Evolutionary conservation across 257 asterid genomes (phyloP), one percentile per base, ranked within the genome.

Genomic region (Lantana camara): DNA sequence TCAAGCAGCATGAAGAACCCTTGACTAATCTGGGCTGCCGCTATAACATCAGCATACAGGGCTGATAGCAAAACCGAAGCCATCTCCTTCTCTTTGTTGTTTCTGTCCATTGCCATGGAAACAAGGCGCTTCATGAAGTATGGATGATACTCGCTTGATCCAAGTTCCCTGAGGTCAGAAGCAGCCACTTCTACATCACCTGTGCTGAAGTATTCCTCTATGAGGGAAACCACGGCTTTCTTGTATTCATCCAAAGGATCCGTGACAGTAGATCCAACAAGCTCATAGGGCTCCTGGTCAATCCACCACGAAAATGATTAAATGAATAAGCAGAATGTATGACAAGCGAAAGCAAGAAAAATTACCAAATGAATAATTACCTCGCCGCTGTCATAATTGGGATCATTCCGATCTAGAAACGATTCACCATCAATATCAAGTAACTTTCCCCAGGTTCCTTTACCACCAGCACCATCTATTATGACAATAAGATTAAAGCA

Each of bases 401-500:
- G 96, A 72, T 85, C 96, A 67, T 85, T 87, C 19, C 80, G 77
- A 74, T 87, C 96, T 16, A 85, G 63, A 47, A 24, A 79, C 38
- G 79, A 72, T 19, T 68, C 90, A 17, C 81, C 93, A 67, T 70
- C 87, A 58, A 95, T 88, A 77, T 90, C 99, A 15, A 94, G 86
- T 58, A 91, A 76, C 60, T 85, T 94, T 45, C 99, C 99, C 99
- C 99, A 94, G 49, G 97, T 86, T 50, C 99, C 99, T 85, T 94
- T 94, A 42, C 99, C 99, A 27, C 99, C 99, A 62, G 85, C 99
- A 47, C 99, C 99, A 84, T 94, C 99, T 94, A 76, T 78, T 50
- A 62, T 64, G 73, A 72, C 58, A 80, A 71, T 67, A 52, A 65
- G 50, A 63, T 53, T 16, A 52, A 70, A 63, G 8, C 22, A 64